Base-by-base conservation (phyloP, 2,329 filamentous ascomycete genomes). In the Aspergillus quadricinctus region DNA sequence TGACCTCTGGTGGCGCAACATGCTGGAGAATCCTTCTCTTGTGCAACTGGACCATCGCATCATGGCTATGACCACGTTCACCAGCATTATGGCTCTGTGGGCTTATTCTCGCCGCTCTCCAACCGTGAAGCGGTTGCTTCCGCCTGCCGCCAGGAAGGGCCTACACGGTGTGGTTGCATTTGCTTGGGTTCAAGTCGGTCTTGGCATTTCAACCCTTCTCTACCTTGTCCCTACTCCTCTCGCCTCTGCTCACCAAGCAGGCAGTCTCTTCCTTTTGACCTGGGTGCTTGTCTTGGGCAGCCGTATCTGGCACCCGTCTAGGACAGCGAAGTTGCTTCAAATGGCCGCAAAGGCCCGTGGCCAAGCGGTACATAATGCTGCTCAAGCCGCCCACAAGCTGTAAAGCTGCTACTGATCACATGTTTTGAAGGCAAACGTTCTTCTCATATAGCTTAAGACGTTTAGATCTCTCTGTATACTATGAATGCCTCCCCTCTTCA, bases 11-110 rank as follows among this genome's bases (percentile, higher is more conserved):
- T 99, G 94, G 94, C 87, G 94, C 69, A 99, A 99, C 77, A 89
- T 95, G 81, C 87, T 97, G 35, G 94, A 97, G 80, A 99, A 99
- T 77, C 95, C 94, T 3, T 92, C 89, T 17, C 84, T 95, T 27
- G 95, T 97, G 2, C 95, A 99, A 77, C 84, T 99, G 48, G 90
- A 99, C 76, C 94, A 99, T 79, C 88, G 95, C 48, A 90, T 96
- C 65, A 82, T 97, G 37, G 95, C 94, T 57, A 90, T 88, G 49
- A 92, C 90, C 17, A 96, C 93, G 1, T 96, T 96, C 74, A 88
- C 85, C 53, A 83, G 88, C 60, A 85, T 97, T 59, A 78, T 96
- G 62, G 81, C 85, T 3, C 81, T 99, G 9, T 95, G 88, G 74
- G 83, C 84, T n/a, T 97, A 92, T 75, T 84, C 89, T 4, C 86